Base-by-base conservation (phyloP, 495 filamentous ascomycete species). In the Neurospora sp. region DNA sequence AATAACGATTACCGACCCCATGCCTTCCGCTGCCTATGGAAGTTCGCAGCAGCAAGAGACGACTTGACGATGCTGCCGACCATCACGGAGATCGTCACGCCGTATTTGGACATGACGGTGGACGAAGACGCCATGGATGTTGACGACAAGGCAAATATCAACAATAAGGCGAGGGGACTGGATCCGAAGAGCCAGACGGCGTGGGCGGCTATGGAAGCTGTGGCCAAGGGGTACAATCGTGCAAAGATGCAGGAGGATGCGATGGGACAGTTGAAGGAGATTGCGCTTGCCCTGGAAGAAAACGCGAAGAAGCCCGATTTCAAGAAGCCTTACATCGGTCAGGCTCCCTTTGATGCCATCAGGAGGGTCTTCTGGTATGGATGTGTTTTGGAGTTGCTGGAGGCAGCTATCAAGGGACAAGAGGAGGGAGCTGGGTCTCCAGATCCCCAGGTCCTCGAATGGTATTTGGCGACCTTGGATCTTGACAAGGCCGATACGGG, bases 1-100 rank as follows among this genome's bases (percentile, higher is more conserved):
- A 99, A 98, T 78, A 86, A 88, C 35, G 81, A 84, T 3, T 99
- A 97, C 81, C 88, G 92, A 16, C 91, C 90, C 27, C 86, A 92
- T 78, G 93, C 92, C 20, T 83, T 97, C 71, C 82, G 85, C 70
- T 90, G 88, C 48, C 83, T 98, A 12, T 94, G 92, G 73, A 86
- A 89, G 70, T 91, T 94, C 74, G 87, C 88, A 10, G 86, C 85
- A 42, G 87, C 85, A 44, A 87, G 90, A 72, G 84, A 79, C 7
- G 88, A 91, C 77, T 77, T 92, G 31, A 87, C 94, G 76, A 83
- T 97, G 80, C 90, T 90, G 76, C 81, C 84, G 0, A 89, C 92
- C 69, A 90, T 91, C n/a, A 82, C 86, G 12, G 83, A 84, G 27
- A 88, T 97, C 68, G 88, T 92, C 12, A 80, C 80, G 35, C 81